These are phyloP conservation scores for Opeltia flavorubescens DNA, from an alignment of 495 filamentous ascomycete genomes.

Conservation along the genomic window DNA sequence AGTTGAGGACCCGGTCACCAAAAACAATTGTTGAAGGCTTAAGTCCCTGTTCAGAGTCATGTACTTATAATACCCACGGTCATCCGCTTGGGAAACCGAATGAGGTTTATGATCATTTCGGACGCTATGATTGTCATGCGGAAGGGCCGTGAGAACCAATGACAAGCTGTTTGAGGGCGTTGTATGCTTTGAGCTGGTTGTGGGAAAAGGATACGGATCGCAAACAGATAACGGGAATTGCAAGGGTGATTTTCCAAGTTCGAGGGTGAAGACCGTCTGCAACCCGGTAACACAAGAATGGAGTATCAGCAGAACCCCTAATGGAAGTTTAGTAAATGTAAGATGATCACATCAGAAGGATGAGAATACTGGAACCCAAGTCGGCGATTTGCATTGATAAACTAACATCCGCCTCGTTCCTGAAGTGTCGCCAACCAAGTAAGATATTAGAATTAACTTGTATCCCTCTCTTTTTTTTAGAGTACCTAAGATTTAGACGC, in stretches of 20 bases:
- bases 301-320: constrained; percentile 23
- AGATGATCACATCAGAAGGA: neutral
- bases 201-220: constrained; percentile 27
- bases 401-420: constrained; percentile 32
- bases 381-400: constrained; percentile 22
- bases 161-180: neutral
- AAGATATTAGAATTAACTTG: constrained; percentile 12
- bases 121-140: neutral
- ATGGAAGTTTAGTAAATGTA: constrained; percentile 2
- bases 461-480: constrained; percentile 6
- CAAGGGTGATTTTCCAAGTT: constrained; percentile 11
- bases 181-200: neutral
- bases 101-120: neutral
- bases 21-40: constrained; percentile 7
- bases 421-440: constrained; percentile 31
- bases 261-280: constrained; percentile 25
- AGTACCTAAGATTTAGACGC: constrained; percentile 13
- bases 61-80: constrained; percentile 4
- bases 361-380: constrained; percentile 20
- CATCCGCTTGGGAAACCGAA: neutral
- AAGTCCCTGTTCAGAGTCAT: constrained; percentile 3
- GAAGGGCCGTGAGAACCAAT: neutral
- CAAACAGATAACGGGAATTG: constrained; percentile 15
- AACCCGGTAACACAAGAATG: constrained; percentile 30
- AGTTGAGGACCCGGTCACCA: neutral